Evolutionary conservation across 2,329 filamentous ascomycete genomes (phyloP).

Genomic region (Aureobasidium sp.): DNA sequence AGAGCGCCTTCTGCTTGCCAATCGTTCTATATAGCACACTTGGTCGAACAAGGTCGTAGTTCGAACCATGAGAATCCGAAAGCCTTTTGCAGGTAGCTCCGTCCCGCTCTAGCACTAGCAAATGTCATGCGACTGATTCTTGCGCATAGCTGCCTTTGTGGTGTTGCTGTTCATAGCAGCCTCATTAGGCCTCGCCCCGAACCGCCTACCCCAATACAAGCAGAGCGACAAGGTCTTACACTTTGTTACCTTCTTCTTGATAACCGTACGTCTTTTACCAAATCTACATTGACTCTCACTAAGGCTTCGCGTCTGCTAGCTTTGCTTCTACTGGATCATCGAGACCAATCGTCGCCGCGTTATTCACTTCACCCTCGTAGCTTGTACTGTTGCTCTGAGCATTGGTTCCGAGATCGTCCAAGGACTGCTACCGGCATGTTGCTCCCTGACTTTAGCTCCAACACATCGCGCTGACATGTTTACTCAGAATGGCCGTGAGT

Average conservation of each 20-base stretch:
- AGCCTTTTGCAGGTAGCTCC: slow-evolving; percentile 72
- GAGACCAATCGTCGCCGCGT: slow-evolving; percentile 81
- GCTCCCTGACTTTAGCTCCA: slow-evolving; percentile 20
- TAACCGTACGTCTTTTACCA: slow-evolving; percentile 49
- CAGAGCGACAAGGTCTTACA: slow-evolving; percentile 78
- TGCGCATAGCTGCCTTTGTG: slow-evolving; percentile 36
- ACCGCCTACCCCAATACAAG: slow-evolving; percentile 52
- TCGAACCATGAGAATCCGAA: slow-evolving; percentile 66
- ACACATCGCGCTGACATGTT: neutral
- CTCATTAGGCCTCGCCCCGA: slow-evolving; percentile 66
- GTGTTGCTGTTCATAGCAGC: slow-evolving; percentile 60
- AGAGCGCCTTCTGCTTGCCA: neutral
- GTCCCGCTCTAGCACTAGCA: neutral
- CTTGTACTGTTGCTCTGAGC: slow-evolving; percentile 65
- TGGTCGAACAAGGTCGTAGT: neutral
- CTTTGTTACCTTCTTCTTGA: slow-evolving; percentile 76
- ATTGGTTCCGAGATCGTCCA: slow-evolving; percentile 70
- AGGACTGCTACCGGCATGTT: slow-evolving; percentile 54
- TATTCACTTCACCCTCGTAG: slow-evolving; percentile 70
- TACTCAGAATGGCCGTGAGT: slow-evolving; percentile 40
- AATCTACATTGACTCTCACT: neutral
- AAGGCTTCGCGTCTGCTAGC: slow-evolving; percentile 17
- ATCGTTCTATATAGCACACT: neutral
- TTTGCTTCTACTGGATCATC: slow-evolving; percentile 89
- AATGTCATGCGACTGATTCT: neutral